Evolutionary conservation across 129 eudicot species (phyloP).

Genomic region (Arctium minus): DNA sequence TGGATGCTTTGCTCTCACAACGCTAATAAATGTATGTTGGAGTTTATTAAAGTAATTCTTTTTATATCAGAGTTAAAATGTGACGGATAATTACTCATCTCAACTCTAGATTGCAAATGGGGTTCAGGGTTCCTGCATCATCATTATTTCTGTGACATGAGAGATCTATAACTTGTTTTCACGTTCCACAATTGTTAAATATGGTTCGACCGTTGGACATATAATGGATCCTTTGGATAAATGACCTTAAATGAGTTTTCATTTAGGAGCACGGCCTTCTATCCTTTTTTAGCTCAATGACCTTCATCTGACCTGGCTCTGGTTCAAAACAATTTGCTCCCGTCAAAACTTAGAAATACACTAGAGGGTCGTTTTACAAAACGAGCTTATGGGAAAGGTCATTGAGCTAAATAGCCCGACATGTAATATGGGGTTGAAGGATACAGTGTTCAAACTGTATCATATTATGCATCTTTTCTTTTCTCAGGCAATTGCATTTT

Average conservation of each 20-base stretch:
- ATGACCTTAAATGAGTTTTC: not conserved
- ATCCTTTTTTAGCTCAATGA: not conserved
- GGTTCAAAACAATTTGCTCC: not conserved
- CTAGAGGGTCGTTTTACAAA: not conserved
- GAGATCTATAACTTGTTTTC: not conserved
- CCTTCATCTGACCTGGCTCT: not conserved
- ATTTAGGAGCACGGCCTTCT: not conserved
- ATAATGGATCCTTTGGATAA: not conserved
- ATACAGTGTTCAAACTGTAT: not conserved
- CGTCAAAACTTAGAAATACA: not conserved
- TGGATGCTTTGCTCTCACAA: not conserved
- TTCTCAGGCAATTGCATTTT: constrained; percentile 72
- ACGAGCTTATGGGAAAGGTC: not conserved
- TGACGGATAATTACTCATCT: not conserved
- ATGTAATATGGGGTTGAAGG: not conserved
- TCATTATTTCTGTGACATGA: not conserved
- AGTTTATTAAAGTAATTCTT: constrained; percentile 1
- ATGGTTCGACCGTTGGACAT: not conserved
- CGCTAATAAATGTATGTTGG: not conserved
- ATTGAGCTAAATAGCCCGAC: not conserved
- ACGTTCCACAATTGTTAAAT: not conserved
- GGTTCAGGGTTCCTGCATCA: not conserved
- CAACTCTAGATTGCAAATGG: not conserved
- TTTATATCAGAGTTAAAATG: not conserved
- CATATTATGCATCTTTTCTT: not conserved